phyloP scores from a whole-genome alignment of 1,284 basidiomycete genomes.

The Ustilago hordei region DNA sequence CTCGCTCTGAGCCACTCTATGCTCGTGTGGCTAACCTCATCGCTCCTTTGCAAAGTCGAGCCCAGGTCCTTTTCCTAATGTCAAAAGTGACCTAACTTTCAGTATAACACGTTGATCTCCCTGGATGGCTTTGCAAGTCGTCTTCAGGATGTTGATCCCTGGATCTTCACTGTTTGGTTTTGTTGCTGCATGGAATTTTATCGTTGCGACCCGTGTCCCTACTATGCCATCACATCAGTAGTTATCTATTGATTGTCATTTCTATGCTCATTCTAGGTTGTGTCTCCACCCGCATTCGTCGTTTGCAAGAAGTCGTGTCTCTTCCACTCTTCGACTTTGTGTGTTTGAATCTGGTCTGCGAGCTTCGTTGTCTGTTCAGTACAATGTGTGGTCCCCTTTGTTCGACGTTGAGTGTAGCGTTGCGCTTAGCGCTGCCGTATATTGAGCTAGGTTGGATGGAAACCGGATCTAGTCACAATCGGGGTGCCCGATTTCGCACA shows the following conservation, averaged over 20 bases:
- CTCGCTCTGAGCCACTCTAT: constrained; percentile 9
- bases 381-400: not conserved
- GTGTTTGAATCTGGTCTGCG: not conserved
- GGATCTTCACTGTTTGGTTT: constrained; percentile 4
- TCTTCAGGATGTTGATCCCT: constrained; percentile 37
- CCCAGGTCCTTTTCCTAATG: constrained; percentile 27
- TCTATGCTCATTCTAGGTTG: constrained; percentile 13
- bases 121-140: constrained; percentile 10
- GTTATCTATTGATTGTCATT: constrained; percentile 15
- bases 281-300: constrained; percentile 13
- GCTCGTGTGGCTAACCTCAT: constrained; percentile 14
- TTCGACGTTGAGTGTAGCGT: not conserved
- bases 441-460: not conserved
- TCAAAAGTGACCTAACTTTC: constrained; percentile 17
- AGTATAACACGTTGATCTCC: constrained; percentile 26
- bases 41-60: constrained; percentile 46
- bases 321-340: not conserved
- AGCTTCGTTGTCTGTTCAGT: not conserved
- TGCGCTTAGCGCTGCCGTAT: not conserved
- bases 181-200: constrained; percentile 9
- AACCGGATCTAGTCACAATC: constrained; percentile 4
- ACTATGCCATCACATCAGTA: constrained; percentile 20
- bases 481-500: not conserved
- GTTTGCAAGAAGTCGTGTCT: constrained; percentile 21
- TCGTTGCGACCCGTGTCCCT: constrained; percentile 1